Evolutionary conservation across 73 alveolate genomes (phyloP), one percentile per base, ranked within the genome.

Genomic region (Urostyla sp.): DNA sequence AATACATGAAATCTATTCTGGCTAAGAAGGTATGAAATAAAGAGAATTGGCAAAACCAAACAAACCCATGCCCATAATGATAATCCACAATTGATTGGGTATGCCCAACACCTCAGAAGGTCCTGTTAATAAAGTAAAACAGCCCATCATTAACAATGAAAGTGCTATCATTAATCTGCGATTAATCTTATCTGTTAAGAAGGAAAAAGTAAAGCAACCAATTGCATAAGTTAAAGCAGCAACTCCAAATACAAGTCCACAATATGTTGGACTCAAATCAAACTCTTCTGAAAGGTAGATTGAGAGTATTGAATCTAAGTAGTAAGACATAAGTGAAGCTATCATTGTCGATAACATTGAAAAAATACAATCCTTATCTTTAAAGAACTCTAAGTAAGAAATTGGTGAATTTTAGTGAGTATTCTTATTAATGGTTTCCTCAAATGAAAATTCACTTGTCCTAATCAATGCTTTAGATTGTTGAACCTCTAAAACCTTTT

Each of bases 1-100:
- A 3, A 63, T 60, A 20, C 61, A 27, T 24, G 37, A 57, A 7
- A 63, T 63, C 2, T 43, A 43, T 27, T 63, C 79, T 18, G 79
- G 79, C 3, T 43, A 27, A 6, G 79, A 63, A 3, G 79, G 61
- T 11, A 63, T 63, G 26, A 63, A 63, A 37, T 43, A 63, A 34
- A 63, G 44, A 13, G 44, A 32, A 48, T 60, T 43, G 2, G 61
- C 79, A 5, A 63, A 24, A 23, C 79, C 44, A 6, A 63, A 24
- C 23, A 40, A 10, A n/a, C 26, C 21, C 20, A 43, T 43, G 18
- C 79, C 79, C 4, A 63, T 34, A 7, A 63, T 5, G 4, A 63
- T 21, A 37, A 63, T 43, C 79, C 79, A 63, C 2, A 63, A n/a
- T n/a, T n/a, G n/a, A n/a, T n/a, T n/a, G 20, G 79, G 79, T 1